Evolutionary conservation across 2,329 filamentous ascomycete genomes (phyloP), one percentile per base, ranked within the genome.

Genomic region (Venturia oleaginea): DNA sequence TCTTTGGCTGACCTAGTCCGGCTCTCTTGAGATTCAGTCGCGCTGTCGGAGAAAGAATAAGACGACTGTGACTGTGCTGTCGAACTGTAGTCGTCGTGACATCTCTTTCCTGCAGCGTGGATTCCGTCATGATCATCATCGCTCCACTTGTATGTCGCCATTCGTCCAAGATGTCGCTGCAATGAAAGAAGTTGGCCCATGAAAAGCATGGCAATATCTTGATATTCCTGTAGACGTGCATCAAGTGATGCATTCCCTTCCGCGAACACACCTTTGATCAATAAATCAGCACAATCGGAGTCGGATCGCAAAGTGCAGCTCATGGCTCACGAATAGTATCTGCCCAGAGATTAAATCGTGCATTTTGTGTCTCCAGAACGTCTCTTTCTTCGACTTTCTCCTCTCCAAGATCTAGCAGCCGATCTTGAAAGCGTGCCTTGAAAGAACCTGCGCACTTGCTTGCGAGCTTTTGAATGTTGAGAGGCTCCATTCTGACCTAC

Each of bases 261-360:
- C 1, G 68, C 68, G 43, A 68, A 68, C 6, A 64, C 68, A 13
- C 68, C 68, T 51, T 27, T 24, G n/a, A 51, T 51, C 2, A 2
- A 4, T 15, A 51, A 7, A 19, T 51, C 22, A 51, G 46, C 13
- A 24, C 43, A 24, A 4, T 48, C 13, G 40, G n/a, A 11, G n/a
- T 11, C 27, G 10, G 24, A 13, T 24, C 2, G 13, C 11, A 13
- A 27, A 27, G 22, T 27, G 24, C 10, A 27, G 46, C 22, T 51
- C 11, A 24, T 27, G 6, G 15, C 22, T 15, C 22, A 51, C 46
- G 22, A 34, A 69, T 66, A 42, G 67, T 68, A 22, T 62, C 66
- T 32, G 67, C 67, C 68, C 68, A 69, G 17, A 69, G 66, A 22
- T 62, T 67, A 62, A 69, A 68, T 24, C 68, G 37, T 17, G 60